These are phyloP conservation scores for Alloteropsis semialata DNA, from an alignment of 176 grass and related monocot species.

Conservation along the genomic window DNA sequence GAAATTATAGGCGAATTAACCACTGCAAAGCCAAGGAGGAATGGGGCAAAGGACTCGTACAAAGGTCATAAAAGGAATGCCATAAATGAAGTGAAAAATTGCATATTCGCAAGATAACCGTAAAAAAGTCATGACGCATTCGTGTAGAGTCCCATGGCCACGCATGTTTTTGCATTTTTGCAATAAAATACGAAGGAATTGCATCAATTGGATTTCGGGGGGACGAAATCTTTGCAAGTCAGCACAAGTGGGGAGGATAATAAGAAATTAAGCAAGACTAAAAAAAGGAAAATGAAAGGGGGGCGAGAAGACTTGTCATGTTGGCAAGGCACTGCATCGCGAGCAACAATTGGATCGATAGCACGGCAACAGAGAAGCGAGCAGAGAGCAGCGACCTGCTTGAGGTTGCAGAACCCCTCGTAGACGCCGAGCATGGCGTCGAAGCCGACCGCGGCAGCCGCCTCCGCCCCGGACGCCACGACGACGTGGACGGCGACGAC, in stretches of 20 bases:
- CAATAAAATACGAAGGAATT: background rate
- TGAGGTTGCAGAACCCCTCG: slow-evolving; percentile 87
- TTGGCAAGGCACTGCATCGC: background rate
- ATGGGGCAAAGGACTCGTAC: background rate
- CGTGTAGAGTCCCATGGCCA: too few relatives aligned
- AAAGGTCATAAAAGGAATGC: background rate
- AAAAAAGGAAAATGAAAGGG: background rate
- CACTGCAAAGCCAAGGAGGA: background rate
- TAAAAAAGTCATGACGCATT: background rate
- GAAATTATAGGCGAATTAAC: background rate
- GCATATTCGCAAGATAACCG: background rate
- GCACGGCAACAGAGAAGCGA: background rate
- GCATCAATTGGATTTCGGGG: background rate
- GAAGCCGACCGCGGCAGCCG: slow-evolving; percentile 51
- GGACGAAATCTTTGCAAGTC: background rate
- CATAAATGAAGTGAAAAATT: slow-evolving; percentile 19
- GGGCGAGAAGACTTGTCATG: background rate
- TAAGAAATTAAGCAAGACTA: background rate
- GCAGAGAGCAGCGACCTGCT: slow-evolving; percentile 56
- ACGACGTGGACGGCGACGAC: slow-evolving; percentile 86
- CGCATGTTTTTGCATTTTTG: background rate
- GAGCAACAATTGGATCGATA: background rate
- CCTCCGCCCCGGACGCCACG: slow-evolving; percentile 29
- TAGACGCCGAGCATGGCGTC: slow-evolving; percentile 88
- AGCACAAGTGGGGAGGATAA: background rate